Evolutionary conservation across 805 yeast genomes (phyloP).

Genomic region (Saccharomycopsis lassenensis): DNA sequence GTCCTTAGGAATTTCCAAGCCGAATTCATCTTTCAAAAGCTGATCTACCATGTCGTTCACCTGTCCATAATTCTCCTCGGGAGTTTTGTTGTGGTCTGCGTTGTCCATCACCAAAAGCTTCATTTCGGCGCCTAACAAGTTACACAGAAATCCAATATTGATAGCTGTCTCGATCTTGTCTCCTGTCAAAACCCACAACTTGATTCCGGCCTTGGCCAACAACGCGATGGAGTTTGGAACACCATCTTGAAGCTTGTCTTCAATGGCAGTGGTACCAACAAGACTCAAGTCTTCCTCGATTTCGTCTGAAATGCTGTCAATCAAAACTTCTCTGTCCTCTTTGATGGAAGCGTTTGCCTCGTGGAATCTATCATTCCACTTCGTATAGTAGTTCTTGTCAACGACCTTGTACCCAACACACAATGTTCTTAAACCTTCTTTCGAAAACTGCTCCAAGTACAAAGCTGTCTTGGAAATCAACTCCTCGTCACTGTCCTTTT

Average conservation of each 20-base stretch:
- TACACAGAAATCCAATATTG: conserved; percentile 80
- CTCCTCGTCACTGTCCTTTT: conserved; percentile 33
- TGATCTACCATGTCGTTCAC: conserved; percentile 40
- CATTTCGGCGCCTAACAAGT: conserved; percentile 65
- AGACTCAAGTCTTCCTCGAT: conserved; percentile 56
- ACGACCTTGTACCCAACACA: conserved; percentile 68
- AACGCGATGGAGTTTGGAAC: conserved; percentile 72
- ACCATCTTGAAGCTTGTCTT: conserved; percentile 77
- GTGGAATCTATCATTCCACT: conserved; percentile 54
- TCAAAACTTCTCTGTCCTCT: conserved; percentile 53
- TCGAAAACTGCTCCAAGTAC: conserved; percentile 68
- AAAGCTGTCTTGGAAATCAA: conserved; percentile 54
- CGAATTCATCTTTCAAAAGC: conserved; percentile 45
- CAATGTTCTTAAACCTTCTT: conserved; percentile 73
- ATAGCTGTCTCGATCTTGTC: conserved; percentile 87
- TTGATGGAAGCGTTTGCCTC: conserved; percentile 50
- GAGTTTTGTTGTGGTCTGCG: too few relatives aligned
- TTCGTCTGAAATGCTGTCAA: conserved; percentile 66
- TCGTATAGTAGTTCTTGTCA: conserved; percentile 46
- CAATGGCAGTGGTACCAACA: conserved; percentile 80
- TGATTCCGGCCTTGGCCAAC: conserved; percentile 67
- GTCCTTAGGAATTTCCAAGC: conserved; percentile 37
- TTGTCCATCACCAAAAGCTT: conserved; percentile 54
- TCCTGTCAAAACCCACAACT: conserved; percentile 80
- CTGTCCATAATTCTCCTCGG: conserved; percentile 30